Evolutionary conservation across 1,284 basidiomycete species (phyloP).

Genomic region (Leccinum ponderosum): DNA sequence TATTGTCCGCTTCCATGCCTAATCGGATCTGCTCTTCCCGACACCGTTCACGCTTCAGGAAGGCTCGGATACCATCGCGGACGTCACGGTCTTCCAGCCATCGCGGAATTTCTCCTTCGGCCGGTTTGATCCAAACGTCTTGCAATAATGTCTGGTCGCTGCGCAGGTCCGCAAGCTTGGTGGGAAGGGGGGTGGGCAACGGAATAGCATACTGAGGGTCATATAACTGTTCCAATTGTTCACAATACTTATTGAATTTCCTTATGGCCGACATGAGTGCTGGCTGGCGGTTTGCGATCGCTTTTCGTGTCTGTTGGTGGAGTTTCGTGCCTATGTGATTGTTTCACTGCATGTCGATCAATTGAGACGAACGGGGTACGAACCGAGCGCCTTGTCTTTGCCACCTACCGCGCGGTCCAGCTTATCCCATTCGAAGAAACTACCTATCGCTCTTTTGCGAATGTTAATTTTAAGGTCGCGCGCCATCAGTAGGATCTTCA

Average conservation of each 20-base stretch:
- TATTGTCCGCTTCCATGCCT: neutral
- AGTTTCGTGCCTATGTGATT: neutral
- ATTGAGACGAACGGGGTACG: neutral
- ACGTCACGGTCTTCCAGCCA: neutral
- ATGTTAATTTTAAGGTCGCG: neutral
- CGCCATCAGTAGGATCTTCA: neutral
- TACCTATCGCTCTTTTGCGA: neutral
- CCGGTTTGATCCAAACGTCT: neutral
- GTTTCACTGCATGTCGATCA: neutral
- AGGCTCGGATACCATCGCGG: neutral
- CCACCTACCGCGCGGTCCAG: neutral
- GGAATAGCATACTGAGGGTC: neutral
- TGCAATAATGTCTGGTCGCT: neutral
- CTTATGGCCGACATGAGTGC: neutral
- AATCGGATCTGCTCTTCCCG: neutral
- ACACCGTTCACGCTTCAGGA: neutral
- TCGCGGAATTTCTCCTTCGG: neutral
- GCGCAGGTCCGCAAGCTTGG: neutral
- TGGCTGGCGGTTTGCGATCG: neutral
- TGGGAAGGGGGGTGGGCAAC: neutral
- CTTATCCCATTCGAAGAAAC: slow-evolving; percentile 1
- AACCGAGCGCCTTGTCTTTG: neutral
- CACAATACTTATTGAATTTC: neutral
- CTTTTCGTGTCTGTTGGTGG: neutral
- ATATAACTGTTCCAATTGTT: neutral